Conservation (phyloP, 768 basidiomycete species). For the Coprinopsis strossmayeri region DNA sequence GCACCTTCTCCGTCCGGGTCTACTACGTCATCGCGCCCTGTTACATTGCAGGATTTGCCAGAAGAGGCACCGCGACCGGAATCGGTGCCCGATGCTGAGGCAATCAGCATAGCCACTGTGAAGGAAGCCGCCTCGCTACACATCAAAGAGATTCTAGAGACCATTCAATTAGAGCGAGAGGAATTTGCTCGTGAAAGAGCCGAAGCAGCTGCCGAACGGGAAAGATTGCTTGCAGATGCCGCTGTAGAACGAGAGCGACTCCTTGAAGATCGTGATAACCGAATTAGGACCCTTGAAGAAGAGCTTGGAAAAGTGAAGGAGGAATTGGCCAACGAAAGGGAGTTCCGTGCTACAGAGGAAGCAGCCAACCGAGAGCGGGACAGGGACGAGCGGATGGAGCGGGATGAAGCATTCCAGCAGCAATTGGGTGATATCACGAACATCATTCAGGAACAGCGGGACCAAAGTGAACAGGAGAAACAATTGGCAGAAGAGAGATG, state of each 20-base stretch:
- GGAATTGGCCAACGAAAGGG: conserved; percentile 60
- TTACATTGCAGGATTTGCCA: background rate
- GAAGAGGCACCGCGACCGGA: background rate
- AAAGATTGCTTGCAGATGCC: conserved; percentile 39
- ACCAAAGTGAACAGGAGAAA: conserved; percentile 53
- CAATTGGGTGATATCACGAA: conserved; percentile 72
- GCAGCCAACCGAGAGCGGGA: conserved; percentile 59
- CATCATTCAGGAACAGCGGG: conserved; percentile 60
- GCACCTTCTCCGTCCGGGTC: background rate
- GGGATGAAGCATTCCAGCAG: conserved; percentile 49
- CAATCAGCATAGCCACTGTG: conserved; percentile 1
- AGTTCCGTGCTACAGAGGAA: conserved; percentile 50
- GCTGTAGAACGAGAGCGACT: conserved; percentile 42
- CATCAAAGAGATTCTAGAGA: conserved; percentile 52
- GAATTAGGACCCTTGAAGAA: conserved; percentile 56
- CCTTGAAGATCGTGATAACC: conserved; percentile 44
- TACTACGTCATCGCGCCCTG: background rate
- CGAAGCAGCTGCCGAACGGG: conserved; percentile 46
- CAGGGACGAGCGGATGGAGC: conserved; percentile 47
- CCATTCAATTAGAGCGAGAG: conserved; percentile 52
- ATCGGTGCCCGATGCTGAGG: background rate
- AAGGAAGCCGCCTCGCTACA: conserved; percentile 45
- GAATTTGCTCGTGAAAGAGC: conserved; percentile 52
- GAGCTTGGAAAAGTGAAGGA: conserved; percentile 50
- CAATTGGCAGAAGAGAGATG: conserved; percentile 55